phyloP scores from a whole-genome alignment of 768 basidiomycete species.

The Heimioporus sp. region DNA sequence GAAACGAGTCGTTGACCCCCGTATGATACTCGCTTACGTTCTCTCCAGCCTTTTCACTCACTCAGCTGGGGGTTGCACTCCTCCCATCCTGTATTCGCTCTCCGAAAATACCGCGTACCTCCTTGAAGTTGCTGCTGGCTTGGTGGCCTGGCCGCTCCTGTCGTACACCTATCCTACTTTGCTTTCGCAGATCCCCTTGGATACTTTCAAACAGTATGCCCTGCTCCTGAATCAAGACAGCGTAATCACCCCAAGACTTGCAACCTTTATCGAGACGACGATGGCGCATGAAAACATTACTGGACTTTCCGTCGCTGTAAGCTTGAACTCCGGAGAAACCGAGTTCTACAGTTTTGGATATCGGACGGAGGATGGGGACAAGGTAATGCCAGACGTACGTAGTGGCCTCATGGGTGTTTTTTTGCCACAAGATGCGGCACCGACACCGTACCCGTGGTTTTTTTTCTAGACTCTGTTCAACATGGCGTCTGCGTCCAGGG shows the following conservation, averaged over 20 bases:
- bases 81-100: too few relatives aligned
- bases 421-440: not conserved
- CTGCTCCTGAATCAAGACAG: not conserved
- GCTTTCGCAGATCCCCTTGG: constrained; percentile 1
- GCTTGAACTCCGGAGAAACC: constrained; percentile 21
- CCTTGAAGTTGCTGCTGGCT: constrained; percentile 7
- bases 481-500: too few relatives aligned
- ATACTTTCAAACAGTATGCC: not conserved
- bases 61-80: too few relatives aligned
- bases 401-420: constrained; percentile 4
- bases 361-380: constrained; percentile 33
- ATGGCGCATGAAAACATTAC: constrained; percentile 23
- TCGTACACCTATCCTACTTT: constrained; percentile 8
- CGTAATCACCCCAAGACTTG: constrained; percentile 18
- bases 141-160: constrained; percentile 11
- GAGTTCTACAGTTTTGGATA: constrained; percentile 36
- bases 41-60: too few relatives aligned
- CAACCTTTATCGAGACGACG: constrained; percentile 15
- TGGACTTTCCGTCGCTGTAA: constrained; percentile 31
- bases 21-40: too few relatives aligned
- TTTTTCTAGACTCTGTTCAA: constrained; percentile 9
- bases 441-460: constrained; percentile 19
- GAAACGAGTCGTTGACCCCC: too few relatives aligned
- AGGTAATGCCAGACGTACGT: constrained; percentile 34
- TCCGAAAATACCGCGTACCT: not conserved